Evolutionary conservation across 2,329 filamentous ascomycete genomes (phyloP).

Genomic region (Aplosporella prunicola): DNA sequence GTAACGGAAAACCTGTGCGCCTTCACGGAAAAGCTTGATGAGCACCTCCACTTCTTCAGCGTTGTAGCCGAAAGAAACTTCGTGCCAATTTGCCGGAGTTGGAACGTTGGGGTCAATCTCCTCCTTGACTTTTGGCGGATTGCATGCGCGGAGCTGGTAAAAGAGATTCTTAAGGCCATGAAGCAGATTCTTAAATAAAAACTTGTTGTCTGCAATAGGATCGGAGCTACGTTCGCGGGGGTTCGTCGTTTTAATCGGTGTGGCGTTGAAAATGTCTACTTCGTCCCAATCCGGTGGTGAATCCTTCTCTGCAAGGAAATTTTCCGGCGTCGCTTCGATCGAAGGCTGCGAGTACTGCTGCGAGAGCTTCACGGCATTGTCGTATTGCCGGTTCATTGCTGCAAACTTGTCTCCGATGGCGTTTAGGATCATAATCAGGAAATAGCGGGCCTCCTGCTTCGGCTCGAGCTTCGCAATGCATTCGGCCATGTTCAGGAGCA

Average conservation of each 20-base stretch:
- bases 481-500: slow-evolving; percentile 95
- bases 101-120: slow-evolving; percentile 60
- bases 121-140: slow-evolving; percentile 49
- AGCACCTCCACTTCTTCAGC: slow-evolving; percentile 96
- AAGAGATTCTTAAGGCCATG: slow-evolving; percentile 95
- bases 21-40: slow-evolving; percentile 94
- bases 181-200: slow-evolving; percentile 92
- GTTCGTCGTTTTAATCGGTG: slow-evolving; percentile 91
- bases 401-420: slow-evolving; percentile 98
- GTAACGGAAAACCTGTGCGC: slow-evolving; percentile 91
- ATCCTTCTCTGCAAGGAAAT: slow-evolving; percentile 75
- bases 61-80: slow-evolving; percentile 92
- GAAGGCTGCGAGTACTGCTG: slow-evolving; percentile 61
- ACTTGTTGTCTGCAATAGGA: slow-evolving; percentile 93
- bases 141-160: slow-evolving; percentile 86
- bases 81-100: slow-evolving; percentile 82
- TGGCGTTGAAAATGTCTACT: slow-evolving; percentile 92
- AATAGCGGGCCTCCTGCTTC: slow-evolving; percentile 89
- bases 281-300: slow-evolving; percentile 89
- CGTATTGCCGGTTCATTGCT: slow-evolving; percentile 92
- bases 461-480: slow-evolving; percentile 90
- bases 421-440: slow-evolving; percentile 93
- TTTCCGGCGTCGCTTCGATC: slow-evolving; percentile 57
- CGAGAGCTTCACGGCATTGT: slow-evolving; percentile 88
- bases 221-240: slow-evolving; percentile 81